Evolutionary conservation across 2,329 filamentous ascomycete genomes (phyloP).

Genomic region (Geosmithia flava): DNA sequence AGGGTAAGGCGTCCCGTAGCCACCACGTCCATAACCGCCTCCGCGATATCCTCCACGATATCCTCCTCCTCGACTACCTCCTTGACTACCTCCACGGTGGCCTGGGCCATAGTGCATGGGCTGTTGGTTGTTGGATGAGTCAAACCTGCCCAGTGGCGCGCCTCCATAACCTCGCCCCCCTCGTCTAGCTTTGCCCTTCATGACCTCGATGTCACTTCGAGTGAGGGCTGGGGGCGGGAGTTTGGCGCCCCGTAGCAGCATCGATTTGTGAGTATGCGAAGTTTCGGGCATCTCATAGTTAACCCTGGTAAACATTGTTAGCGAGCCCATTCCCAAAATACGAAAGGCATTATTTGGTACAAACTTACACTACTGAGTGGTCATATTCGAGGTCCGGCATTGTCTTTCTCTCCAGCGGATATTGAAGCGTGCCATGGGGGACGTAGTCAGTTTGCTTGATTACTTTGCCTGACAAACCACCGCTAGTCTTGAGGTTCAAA

Average conservation of each 20-base stretch:
- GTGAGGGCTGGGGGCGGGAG: constrained; percentile 62
- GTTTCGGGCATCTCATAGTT: constrained; percentile 72
- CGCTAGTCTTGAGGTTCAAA: constrained; percentile 62
- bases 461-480: constrained; percentile 68
- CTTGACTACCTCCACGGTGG: constrained; percentile 3
- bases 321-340: constrained; percentile 3
- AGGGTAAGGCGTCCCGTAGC: not conserved
- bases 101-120: constrained; percentile 14
- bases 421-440: constrained; percentile 69
- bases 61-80: constrained; percentile 1
- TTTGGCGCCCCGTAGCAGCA: constrained; percentile 77
- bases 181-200: constrained; percentile 52
- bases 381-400: constrained; percentile 77
- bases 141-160: constrained; percentile 10
- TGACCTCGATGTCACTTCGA: constrained; percentile 60
- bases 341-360: not conserved
- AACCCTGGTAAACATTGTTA: constrained; percentile 44
- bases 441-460: constrained; percentile 76
- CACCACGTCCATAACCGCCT: constrained; percentile 2
- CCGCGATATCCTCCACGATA: constrained; percentile 3
- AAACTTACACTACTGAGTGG: constrained; percentile 65
- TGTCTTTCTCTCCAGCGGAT: constrained; percentile 58
- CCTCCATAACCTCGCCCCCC: constrained; percentile 19
- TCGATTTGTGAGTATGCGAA: constrained; percentile 73
- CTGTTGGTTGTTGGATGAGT: constrained; percentile 8